Base-by-base conservation (phyloP, 2,329 filamentous ascomycete genomes). In the Diaporthe batatas region DNA sequence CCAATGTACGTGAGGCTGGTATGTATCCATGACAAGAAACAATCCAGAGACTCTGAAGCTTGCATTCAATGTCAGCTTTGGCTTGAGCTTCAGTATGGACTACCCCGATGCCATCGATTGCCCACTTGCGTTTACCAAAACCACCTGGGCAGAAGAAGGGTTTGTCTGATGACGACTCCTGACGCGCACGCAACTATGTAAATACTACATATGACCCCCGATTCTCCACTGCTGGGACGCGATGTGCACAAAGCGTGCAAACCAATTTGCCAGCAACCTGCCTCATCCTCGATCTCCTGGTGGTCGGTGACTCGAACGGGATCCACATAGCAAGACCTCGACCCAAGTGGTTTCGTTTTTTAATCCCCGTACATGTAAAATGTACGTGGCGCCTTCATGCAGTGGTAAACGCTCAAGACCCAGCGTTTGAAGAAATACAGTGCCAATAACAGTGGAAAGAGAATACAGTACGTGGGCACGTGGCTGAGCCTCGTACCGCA, bases 1-100 rank as follows among this genome's bases (percentile, higher is more conserved):
- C 68, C 68, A 71, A 18, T 58, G 47, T 16, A 71, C 57, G 12
- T 16, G 23, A 18, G 58, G 58, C 23, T 64, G 58, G 58, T 64
- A 64, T 16, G 6, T 18, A 8, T 47, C 39, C 58, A 64, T 64
- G 1, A 2, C 14, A 64, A n/a, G 8, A 2, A 62, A 47, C 21
- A n/a, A 34, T 29, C 32, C 6, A n/a, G 16, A 47, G 11, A 47
- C 25, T 21, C 6, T 64, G 23, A 11, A 8, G 10, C 11, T 21
- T 12, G 23, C 21, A 29, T 64, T 32, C 29, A 29, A 29, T 29
- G 29, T 29, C 29, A 44, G 14, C 10, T 64, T 47, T 47, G 25
- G 25, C 23, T 47, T 64, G 23, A 64, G 16, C 42, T 64, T 18
- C 32, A 64, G 21, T n/a, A 64, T 47, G 58, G 39, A 47, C 21